These are phyloP conservation scores for Dipodascus geniculatus DNA, from an alignment of 805 yeast species.

Conservation along the genomic window DNA sequence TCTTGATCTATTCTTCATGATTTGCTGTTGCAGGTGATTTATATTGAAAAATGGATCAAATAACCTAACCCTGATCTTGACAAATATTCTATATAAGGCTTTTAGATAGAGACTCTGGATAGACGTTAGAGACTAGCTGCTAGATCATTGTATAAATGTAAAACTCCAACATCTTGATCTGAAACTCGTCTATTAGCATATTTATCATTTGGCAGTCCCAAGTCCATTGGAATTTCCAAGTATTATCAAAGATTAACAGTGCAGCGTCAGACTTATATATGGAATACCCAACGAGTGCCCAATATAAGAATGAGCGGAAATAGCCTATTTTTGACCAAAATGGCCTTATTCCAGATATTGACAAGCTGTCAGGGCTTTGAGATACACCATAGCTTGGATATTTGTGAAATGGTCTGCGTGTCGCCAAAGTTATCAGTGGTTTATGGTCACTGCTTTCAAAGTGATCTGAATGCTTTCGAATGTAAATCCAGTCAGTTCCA, in stretches of 20 bases:
- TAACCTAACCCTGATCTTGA: background rate
- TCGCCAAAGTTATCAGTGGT: background rate
- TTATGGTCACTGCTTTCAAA: background rate
- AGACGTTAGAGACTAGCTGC: too few species aligned
- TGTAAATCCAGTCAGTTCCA: background rate
- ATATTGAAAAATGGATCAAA: too few species aligned
- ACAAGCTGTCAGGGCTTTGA: background rate
- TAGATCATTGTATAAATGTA: background rate
- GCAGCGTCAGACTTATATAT: background rate
- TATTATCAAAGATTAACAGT: background rate
- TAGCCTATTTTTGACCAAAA: background rate
- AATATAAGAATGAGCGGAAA: background rate
- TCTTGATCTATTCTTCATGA: background rate
- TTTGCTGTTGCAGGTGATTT: too few species aligned
- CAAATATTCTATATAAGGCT: too few species aligned
- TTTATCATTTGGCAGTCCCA: background rate
- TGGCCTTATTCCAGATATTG: background rate
- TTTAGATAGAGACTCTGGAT: too few species aligned
- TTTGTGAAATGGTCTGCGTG: background rate
- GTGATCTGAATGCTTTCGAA: background rate
- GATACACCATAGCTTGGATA: background rate
- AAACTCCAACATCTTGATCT: background rate
- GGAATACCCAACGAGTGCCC: background rate
- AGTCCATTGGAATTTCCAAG: background rate
- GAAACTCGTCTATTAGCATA: background rate